A percentile compares a stretch with the other conserved stretches of the same genome.
phyloP scores from a whole-genome alignment of 176 grass and related monocot genomes.

The Pharus latifolius region DNA sequence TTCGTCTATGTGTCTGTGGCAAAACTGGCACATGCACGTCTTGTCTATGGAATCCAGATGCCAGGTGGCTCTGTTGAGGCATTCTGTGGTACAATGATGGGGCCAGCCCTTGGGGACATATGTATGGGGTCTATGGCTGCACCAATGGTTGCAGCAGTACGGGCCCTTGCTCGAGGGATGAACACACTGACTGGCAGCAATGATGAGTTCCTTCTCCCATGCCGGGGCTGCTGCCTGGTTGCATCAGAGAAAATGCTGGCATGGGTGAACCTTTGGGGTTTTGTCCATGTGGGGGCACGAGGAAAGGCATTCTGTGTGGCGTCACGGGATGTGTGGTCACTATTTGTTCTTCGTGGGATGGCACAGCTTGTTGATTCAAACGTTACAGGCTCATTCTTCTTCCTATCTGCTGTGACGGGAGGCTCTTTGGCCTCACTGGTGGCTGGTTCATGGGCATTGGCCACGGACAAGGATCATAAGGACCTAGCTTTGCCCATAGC shows the following conservation, averaged over 20 bases:
- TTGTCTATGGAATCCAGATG: slow-evolving; percentile 33
- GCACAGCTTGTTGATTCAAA: slow-evolving; percentile 62
- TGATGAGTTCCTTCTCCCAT: slow-evolving; percentile 82
- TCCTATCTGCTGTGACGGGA: slow-evolving; percentile 56
- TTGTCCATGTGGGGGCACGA: slow-evolving; percentile 45
- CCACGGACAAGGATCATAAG: slow-evolving; percentile 39
- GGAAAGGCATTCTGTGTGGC: slow-evolving; percentile 58
- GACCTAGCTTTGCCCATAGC: slow-evolving; percentile 28
- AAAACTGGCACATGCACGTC: slow-evolving; percentile 43
- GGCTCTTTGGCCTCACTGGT: slow-evolving; percentile 52
- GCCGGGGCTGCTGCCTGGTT: slow-evolving; percentile 45
- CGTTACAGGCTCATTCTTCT: slow-evolving; percentile 83
- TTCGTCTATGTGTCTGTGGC: slow-evolving; percentile 56
- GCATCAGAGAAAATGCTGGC: slow-evolving; percentile 57
- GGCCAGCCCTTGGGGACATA: slow-evolving; percentile 62
- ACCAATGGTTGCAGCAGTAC: slow-evolving; percentile 34
- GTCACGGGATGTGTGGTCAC: slow-evolving; percentile 69
- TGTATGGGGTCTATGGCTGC: slow-evolving; percentile 60
- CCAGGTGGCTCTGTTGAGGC: slow-evolving; percentile 26
- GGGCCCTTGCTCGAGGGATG: slow-evolving; percentile 51
- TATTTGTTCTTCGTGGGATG: slow-evolving; percentile 73
- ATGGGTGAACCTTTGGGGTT: slow-evolving; percentile 72
- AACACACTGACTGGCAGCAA: slow-evolving; percentile 27
- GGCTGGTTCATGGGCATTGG: slow-evolving; percentile 66
- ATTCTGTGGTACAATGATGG: slow-evolving; percentile 31